Base-by-base conservation (phyloP, 306 rosid genomes). In the Cucumis cinereus region DNA sequence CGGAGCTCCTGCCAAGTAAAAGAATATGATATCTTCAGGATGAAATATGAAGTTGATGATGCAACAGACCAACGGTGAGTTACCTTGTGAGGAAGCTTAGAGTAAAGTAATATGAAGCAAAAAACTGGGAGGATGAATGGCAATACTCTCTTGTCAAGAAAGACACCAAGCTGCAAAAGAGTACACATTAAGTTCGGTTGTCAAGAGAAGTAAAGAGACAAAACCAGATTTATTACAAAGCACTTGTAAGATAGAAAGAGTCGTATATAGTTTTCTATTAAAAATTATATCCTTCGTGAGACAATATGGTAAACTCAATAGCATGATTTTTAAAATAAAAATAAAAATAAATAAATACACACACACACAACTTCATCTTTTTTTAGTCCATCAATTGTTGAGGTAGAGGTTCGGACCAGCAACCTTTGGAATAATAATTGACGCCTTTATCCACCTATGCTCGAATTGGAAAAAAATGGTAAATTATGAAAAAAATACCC, bases 1-100 rank as follows among this genome's bases (percentile, higher is more conserved):
- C 97, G 97, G 62, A 93, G 94, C 88, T 93, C 98, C 98, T 93
- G 96, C 85, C 85, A 73, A 71, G 83, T 77, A 60, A 82, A 69
- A 61, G 10, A 72, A 78, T 40, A 63, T 40, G 38, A 38, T 45
- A 70, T 47, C 26, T 49, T 71, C 58, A 71, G 13, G 74, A 43
- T 22, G 20, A 69, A 22, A 45, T 40, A 19, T 69, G 53, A 69
- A 22, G 41, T 47, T 15, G 9, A 2, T 16, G 41, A 15, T 71
- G 22, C 36, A 41, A 23, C 74, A 68, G 54, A 35, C 58, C 73
- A 59, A 22, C 47, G 30, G 49, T 10, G 22, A 30, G 43, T n/a
- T 85, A 93, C 98, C 98, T 93, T 93, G 86, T 93, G 97, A 61
- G 97, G 92, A 86, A 93, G 97, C 94, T 87, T 91, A 69, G 97